Evolutionary conservation across 768 basidiomycete species (phyloP).

Genomic region (Polyporus arcularius): DNA sequence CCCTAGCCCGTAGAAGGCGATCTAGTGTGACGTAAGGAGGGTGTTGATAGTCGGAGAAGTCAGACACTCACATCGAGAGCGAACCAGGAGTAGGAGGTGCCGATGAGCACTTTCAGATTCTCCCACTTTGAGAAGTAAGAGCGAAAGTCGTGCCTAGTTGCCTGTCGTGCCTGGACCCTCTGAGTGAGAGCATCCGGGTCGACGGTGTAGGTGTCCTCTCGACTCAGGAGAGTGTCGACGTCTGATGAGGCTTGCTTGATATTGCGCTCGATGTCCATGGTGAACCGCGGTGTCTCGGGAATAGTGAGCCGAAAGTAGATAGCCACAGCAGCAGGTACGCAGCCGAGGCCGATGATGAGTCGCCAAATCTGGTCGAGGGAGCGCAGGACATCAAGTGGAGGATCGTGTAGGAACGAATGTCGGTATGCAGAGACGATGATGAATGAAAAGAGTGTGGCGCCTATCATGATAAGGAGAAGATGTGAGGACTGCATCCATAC

Average conservation of each 20-base stretch:
- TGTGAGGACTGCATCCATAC: background rate
- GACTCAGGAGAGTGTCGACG: slow-evolving; percentile 40
- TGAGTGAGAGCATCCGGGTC: slow-evolving; percentile 61
- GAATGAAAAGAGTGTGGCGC: slow-evolving; percentile 69
- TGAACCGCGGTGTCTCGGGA: slow-evolving; percentile 50
- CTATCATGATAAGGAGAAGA: slow-evolving; percentile 40
- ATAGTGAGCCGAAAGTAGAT: slow-evolving; percentile 51
- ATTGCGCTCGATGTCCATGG: slow-evolving; percentile 52
- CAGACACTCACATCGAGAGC: slow-evolving; percentile 67
- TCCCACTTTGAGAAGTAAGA: slow-evolving; percentile 70
- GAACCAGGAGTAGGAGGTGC: slow-evolving; percentile 89
- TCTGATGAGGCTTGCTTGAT: slow-evolving; percentile 44
- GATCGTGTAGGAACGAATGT: slow-evolving; percentile 49
- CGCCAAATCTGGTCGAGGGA: slow-evolving; percentile 63
- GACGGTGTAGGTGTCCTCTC: slow-evolving; percentile 41
- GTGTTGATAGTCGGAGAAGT: background rate
- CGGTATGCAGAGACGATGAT: slow-evolving; percentile 74
- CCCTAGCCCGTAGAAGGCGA: slow-evolving; percentile 52
- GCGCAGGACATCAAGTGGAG: slow-evolving; percentile 35
- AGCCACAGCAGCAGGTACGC: slow-evolving; percentile 45
- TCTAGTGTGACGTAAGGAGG: slow-evolving; percentile 15
- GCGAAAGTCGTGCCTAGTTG: slow-evolving; percentile 53
- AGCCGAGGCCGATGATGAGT: slow-evolving; percentile 48
- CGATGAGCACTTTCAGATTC: slow-evolving; percentile 81
- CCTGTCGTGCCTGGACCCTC: slow-evolving; percentile 47